Conservation (phyloP, 352 stramenopile genomes). For the Phytopythium sindhum region DNA sequence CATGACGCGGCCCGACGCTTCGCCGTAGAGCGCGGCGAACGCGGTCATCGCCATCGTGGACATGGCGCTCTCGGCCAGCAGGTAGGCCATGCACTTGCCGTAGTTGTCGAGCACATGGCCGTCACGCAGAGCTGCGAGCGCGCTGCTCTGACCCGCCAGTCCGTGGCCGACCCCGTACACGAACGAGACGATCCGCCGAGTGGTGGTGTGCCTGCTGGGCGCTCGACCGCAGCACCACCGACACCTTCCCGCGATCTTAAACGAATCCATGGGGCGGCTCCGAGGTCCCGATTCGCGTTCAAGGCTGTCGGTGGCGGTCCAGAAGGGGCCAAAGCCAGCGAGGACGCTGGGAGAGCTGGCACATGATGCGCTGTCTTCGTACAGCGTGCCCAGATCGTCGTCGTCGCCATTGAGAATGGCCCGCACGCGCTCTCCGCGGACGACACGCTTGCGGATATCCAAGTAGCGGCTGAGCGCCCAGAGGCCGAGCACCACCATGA, state of each 20-base stretch:
- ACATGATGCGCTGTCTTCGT: neutral
- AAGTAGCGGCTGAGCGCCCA: slow-evolving; percentile 47
- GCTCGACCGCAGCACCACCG: slow-evolving; percentile 31
- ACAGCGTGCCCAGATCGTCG: neutral
- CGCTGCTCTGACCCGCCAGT: slow-evolving; percentile 41
- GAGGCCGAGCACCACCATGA: slow-evolving; percentile 57
- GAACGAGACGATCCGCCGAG: slow-evolving; percentile 31
- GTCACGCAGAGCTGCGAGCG: slow-evolving; percentile 63
- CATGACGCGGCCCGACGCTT: neutral
- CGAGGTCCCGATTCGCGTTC: neutral
- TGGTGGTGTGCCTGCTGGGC: slow-evolving; percentile 30
- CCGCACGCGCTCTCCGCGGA: neutral
- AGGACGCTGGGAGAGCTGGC: neutral
- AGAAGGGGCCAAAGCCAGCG: neutral
- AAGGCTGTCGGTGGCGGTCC: neutral
- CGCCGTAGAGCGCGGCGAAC: neutral
- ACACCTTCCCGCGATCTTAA: slow-evolving; percentile 25
- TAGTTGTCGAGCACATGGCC: slow-evolving; percentile 53
- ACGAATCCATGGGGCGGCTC: slow-evolving; percentile 14
- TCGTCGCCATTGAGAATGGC: neutral
- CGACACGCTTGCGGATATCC: slow-evolving; percentile 20
- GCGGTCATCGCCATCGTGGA: neutral
- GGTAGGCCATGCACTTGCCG: neutral
- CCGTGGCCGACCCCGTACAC: slow-evolving; percentile 69
- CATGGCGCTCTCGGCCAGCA: neutral